Evolutionary conservation across 345 rosid species (phyloP).

Genomic region (Eucalyptus cladocalyx): DNA sequence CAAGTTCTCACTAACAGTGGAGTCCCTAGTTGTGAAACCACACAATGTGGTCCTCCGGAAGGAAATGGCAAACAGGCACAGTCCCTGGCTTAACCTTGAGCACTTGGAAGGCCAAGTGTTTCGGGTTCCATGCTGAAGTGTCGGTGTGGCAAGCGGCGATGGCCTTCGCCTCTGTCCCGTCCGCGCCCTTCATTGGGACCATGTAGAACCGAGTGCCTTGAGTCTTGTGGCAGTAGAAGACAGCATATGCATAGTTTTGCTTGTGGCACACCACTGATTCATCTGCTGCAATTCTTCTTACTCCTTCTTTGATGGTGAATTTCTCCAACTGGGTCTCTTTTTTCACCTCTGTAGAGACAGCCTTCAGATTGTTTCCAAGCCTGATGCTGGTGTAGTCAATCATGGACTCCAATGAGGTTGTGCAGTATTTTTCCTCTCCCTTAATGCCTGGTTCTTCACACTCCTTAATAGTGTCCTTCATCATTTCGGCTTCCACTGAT

Average conservation of each 20-base stretch:
- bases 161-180: constrained; percentile 54
- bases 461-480: constrained; percentile 51
- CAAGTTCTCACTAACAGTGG: background rate
- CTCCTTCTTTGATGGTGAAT: constrained; percentile 24
- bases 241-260: constrained; percentile 63
- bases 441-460: constrained; percentile 51
- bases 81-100: constrained; percentile 71
- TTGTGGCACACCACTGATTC: constrained; percentile 67
- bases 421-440: constrained; percentile 76
- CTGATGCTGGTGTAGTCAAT: constrained; percentile 56
- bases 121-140: constrained; percentile 79
- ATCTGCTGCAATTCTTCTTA: constrained; percentile 17
- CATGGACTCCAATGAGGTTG: constrained; percentile 83
- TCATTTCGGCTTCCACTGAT: constrained; percentile 51
- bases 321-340: constrained; percentile 24
- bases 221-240: constrained; percentile 74
- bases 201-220: constrained; percentile 32
- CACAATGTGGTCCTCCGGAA: constrained; percentile 64
- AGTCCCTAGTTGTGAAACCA: constrained; percentile 37
- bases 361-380: constrained; percentile 46
- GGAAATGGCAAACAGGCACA: constrained; percentile 69
- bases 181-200: constrained; percentile 50
- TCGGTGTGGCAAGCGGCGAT: constrained; percentile 78
- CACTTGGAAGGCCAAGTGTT: constrained; percentile 69
- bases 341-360: constrained; percentile 54